These are phyloP conservation scores for Linderniella brevidens DNA, from an alignment of 257 asterid species.

Conservation along the genomic window DNA sequence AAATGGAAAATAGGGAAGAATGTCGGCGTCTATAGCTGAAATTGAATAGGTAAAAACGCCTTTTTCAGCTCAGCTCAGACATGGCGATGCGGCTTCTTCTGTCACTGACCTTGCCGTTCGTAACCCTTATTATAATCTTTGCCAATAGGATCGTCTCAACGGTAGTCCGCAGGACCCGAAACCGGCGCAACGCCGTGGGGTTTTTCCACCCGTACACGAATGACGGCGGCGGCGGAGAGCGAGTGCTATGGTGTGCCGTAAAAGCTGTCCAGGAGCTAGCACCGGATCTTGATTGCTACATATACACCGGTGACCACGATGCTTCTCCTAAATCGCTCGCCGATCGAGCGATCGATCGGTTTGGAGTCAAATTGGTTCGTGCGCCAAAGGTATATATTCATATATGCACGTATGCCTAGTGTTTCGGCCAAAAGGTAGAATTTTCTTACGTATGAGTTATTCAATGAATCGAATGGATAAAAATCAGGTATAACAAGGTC, in stretches of 20 bases:
- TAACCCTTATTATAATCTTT: slow-evolving; percentile 15
- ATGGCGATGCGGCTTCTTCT: slow-evolving; percentile 12
- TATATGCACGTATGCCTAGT: neutral
- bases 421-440: no score
- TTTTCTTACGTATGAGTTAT: no score
- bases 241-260: slow-evolving; percentile 95
- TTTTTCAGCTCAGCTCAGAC: slow-evolving; percentile 12
- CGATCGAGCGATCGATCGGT: slow-evolving; percentile 62
- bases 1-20: no score
- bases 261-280: slow-evolving; percentile 75
- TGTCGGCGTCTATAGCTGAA: no score
- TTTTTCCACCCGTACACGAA: slow-evolving; percentile 88
- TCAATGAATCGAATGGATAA: no score
- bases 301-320: slow-evolving; percentile 82
- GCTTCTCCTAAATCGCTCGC: slow-evolving; percentile 55
- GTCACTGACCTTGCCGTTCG: slow-evolving; percentile 9
- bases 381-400: slow-evolving; percentile 51
- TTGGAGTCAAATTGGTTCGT: slow-evolving; percentile 58
- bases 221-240: slow-evolving; percentile 99
- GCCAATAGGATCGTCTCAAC: slow-evolving; percentile 12
- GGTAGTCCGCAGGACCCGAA: slow-evolving; percentile 20
- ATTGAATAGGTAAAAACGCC: no score
- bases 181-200: slow-evolving; percentile 38
- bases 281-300: slow-evolving; percentile 61
- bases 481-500: no score